Conservation (phyloP, 2,329 filamentous ascomycete genomes). For the Salinomyces thailandicus region DNA sequence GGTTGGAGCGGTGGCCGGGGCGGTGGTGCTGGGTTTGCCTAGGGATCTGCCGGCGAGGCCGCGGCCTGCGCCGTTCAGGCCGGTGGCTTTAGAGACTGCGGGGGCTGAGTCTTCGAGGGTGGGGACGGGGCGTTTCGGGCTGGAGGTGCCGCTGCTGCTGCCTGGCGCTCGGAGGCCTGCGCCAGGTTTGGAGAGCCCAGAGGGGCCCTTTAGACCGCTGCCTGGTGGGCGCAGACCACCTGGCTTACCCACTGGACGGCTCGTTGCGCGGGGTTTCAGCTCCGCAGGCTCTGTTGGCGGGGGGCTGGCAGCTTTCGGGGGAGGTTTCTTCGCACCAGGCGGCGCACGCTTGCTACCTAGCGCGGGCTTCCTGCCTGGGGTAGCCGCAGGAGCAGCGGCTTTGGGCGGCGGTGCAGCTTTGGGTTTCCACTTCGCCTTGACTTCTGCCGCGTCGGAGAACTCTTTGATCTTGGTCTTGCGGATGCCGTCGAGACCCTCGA, state of each 20-base stretch:
- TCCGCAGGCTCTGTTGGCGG: slow-evolving; percentile 41
- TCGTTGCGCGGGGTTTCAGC: slow-evolving; percentile 48
- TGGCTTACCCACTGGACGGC: slow-evolving; percentile 36
- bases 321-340: slow-evolving; percentile 36
- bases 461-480: slow-evolving; percentile 94
- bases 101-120: slow-evolving; percentile 19
- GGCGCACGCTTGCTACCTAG: slow-evolving; percentile 36
- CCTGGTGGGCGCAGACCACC: slow-evolving; percentile 30
- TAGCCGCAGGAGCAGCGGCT: slow-evolving; percentile 41
- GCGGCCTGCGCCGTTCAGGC: slow-evolving; percentile 40
- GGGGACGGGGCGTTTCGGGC: slow-evolving; percentile 22
- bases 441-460: slow-evolving; percentile 69
- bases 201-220: slow-evolving; percentile 25
- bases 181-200: slow-evolving; percentile 34
- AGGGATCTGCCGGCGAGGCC: slow-evolving; percentile 80
- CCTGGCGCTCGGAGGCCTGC: slow-evolving; percentile 26
- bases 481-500: slow-evolving; percentile 91
- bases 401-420: slow-evolving; percentile 59
- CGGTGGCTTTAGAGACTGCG: slow-evolving; percentile 32
- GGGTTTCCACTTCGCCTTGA: slow-evolving; percentile 84
- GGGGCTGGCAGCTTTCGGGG: slow-evolving; percentile 24
- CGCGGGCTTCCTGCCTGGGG: slow-evolving; percentile 40
- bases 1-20: slow-evolving; percentile 41
- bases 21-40: slow-evolving; percentile 51
- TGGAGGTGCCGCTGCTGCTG: slow-evolving; percentile 14